A percentile compares a stretch with the other conserved stretches of the same genome.
These are phyloP conservation scores for Cupressus sempervirens DNA, from an alignment of 75 land plant genomes.

Conservation along the genomic window DNA sequence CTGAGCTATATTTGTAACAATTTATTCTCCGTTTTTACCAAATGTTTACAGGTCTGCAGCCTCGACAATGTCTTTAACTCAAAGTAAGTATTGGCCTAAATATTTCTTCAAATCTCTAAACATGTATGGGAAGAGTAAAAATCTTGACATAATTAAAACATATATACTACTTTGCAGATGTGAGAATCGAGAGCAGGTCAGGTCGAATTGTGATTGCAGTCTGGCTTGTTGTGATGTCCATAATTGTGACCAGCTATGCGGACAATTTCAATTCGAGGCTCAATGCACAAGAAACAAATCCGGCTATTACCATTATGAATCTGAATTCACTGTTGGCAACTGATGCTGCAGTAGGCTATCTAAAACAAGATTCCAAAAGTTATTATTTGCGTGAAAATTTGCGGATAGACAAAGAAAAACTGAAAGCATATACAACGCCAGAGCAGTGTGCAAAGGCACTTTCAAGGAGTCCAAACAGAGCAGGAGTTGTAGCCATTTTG, in stretches of 20 bases:
- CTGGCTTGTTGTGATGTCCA: constrained; percentile 70
- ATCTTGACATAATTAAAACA: too few species aligned
- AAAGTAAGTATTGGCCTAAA: background rate
- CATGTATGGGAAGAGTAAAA: too few species aligned
- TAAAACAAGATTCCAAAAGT: too few species aligned
- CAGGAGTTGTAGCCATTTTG: too few species aligned
- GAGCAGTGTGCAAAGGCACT: too few species aligned
- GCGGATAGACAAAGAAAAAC: background rate
- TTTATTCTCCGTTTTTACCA: too few species aligned
- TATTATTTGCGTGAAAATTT: too few species aligned
- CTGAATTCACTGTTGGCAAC: background rate
- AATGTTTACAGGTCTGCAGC: background rate
- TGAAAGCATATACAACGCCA: too few species aligned
- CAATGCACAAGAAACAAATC: constrained; percentile 49
- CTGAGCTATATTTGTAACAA: too few species aligned
- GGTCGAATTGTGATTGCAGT: constrained; percentile 55
- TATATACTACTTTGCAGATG: constrained; percentile 29
- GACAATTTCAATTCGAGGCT: constrained; percentile 64
- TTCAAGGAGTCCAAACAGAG: too few species aligned
- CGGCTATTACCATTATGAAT: constrained; percentile 28
- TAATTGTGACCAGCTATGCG: constrained; percentile 65
- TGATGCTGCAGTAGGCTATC: background rate
- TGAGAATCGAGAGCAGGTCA: constrained; percentile 52
- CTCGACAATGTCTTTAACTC: background rate
- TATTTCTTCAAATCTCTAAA: background rate